Evolutionary conservation across 768 basidiomycete genomes (phyloP), one percentile per base, ranked within the genome.

Genomic region (Calocybe gangraenosa): DNA sequence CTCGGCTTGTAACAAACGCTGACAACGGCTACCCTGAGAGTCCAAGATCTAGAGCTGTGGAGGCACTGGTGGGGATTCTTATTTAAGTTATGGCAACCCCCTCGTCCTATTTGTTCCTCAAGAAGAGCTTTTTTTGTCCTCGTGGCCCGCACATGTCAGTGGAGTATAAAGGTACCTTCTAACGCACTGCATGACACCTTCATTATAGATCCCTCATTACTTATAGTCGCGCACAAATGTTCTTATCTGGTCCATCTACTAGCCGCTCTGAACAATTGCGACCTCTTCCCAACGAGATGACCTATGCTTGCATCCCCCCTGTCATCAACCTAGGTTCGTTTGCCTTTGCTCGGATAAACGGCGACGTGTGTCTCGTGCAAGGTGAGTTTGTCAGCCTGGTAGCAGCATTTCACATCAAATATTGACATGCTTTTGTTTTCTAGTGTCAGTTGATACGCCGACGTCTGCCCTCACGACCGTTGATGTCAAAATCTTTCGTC

Each of bases 331-430:
- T 56, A 14, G 65, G 65, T 17, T 66, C 65, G 41, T 84, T 78
- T 79, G 72, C 78, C 65, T 70, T 75, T 68, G 63, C 80, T 67
- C 59, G 82, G 71, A 49, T 81, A 64, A 58, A 72, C 63, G 60
- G 81, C 68, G 61, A 76, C 71, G 62, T 73, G 70, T 59, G 67
- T 60, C 64, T 80, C 55, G 61, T 92, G 76, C 90, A 80, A 79
- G 67, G 81, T 78, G 49, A 74, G 90, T 65, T 20, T 35, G 17
- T n/a, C n/a, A 30, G 32, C 18, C 13, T 36, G 30, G 10, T 18
- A 22, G 17, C 3, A 17, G 21, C 34, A 31, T 34, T 35, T 37
- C 25, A 21, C 25, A 32, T 22, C 8, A 31, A 25, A 14, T 22
- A 31, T 32, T 37, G 34, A 44, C 22, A 49, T 37, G 43, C 14